phyloP scores from a whole-genome alignment of 768 basidiomycete species.

The Tylopilus rubrobrunneus region DNA sequence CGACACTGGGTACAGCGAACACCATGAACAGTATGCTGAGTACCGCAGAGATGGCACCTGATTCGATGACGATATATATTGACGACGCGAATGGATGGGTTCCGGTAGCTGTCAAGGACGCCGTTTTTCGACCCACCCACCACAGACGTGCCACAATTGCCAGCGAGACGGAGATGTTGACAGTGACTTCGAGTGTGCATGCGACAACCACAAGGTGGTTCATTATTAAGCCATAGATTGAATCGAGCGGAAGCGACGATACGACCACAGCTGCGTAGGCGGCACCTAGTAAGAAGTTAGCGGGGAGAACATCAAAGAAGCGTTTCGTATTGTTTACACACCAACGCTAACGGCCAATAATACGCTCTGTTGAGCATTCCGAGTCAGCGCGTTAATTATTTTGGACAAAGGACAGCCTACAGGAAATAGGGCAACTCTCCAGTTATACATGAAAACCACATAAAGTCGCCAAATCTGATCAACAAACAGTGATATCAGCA shows the following conservation, averaged over 20 bases:
- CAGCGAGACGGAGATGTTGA: not conserved
- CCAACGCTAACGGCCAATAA: not conserved
- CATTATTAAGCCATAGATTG: too few relatives aligned
- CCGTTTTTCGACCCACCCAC: not conserved
- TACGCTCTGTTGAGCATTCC: not conserved
- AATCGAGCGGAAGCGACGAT: too few relatives aligned
- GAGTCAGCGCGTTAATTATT: too few relatives aligned
- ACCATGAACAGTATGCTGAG: not conserved
- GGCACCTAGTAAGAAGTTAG: not conserved
- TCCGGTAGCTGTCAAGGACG: not conserved
- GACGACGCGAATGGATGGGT: not conserved
- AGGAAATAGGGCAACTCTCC: not conserved
- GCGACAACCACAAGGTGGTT: not conserved
- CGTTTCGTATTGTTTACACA: not conserved
- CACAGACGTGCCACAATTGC: not conserved
- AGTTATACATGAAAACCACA: not conserved
- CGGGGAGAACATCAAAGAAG: not conserved
- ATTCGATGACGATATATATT: not conserved
- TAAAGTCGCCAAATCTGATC: constrained; percentile 6
- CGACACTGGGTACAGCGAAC: not conserved
- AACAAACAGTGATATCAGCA: not conserved
- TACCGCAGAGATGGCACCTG: not conserved
- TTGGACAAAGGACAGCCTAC: not conserved
- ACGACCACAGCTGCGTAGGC: not conserved
- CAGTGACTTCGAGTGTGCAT: not conserved